Base-by-base conservation (phyloP, 306 rosid genomes). In the Myrica gale region DNA sequence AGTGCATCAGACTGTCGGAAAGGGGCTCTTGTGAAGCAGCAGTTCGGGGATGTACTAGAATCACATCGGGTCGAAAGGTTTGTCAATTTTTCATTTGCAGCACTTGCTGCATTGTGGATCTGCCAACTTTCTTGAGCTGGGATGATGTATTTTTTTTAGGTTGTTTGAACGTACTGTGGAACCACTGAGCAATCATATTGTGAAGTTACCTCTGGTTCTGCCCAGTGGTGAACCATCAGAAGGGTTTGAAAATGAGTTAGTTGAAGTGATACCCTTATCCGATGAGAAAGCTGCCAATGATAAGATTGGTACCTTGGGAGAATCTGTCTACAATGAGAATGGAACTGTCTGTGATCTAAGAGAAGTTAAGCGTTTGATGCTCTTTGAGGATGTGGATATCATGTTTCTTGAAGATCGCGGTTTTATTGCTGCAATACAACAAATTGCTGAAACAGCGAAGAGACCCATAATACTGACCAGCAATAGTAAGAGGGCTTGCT, bases 401-500 rank as follows among this genome's bases (percentile, higher is more conserved):
- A 83, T 86, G 79, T 90, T 92, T 81, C 89, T 83, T 52, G 91
- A 92, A 84, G 97, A 95, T 74, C 96, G 92, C 47, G 95, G 99
- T 75, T 90, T 88, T 81, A 76, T 92, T 60, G 75, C 96, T 82
- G 90, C 97, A 83, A 77, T 95, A 80, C 88, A 84, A 78, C 92
- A 89, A 66, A 85, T 95, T 79, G 90, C 95, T 54, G 82, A 82
- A 75, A 90, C 93, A 45, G 92, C 90, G 39, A 90, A 89, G 81
- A 89, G 97, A 67, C 97, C 99, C 71, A 92, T 95, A 76, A 83
- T 95, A 84, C 71, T 95, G 83, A 95, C 99, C 85, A 88, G 97
- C 97, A 89, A 90, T 67, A 82, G 99, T 95, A 90, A 92, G 95
- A 78, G 84, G 32, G 75, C 85, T 80, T 68, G 60, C 72, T 54